A percentile compares a stretch with the other conserved stretches of the same genome.
These are phyloP conservation scores for Colletotrichum sp. DNA, from an alignment of 2,329 filamentous ascomycete species.

Conservation along the genomic window DNA sequence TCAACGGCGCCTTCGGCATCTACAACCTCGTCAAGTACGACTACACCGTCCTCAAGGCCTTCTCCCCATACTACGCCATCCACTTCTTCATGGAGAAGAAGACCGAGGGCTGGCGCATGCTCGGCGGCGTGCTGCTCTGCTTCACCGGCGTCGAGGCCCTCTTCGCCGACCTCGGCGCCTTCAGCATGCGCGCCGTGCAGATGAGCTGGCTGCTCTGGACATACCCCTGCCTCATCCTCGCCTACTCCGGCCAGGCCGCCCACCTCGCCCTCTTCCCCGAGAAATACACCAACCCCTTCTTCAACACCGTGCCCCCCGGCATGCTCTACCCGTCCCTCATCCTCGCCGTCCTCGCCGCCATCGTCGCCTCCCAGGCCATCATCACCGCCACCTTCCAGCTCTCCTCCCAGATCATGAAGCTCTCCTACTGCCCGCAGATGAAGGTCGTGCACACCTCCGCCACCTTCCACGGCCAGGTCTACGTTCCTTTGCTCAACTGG, in stretches of 20 bases:
- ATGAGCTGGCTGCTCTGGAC: constrained; percentile 73
- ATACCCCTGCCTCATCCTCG: constrained; percentile 69
- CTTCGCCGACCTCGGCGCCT: constrained; percentile 80
- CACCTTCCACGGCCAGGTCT: constrained; percentile 75
- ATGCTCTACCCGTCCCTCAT: constrained; percentile 72
- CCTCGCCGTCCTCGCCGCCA: constrained; percentile 71
- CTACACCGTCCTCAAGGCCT: constrained; percentile 59
- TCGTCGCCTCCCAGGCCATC: constrained; percentile 80
- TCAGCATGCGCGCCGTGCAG: constrained; percentile 72
- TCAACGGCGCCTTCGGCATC: constrained; percentile 68
- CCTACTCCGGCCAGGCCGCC: constrained; percentile 77
- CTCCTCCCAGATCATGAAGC: constrained; percentile 73
- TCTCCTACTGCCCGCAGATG: constrained; percentile 77
- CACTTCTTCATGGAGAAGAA: constrained; percentile 64
- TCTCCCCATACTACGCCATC: constrained; percentile 64
- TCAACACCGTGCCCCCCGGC: constrained; percentile 70
- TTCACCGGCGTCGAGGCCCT: constrained; percentile 83
- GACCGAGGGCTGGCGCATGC: constrained; percentile 64
- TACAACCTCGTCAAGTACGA: constrained; percentile 63
- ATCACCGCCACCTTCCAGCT: constrained; percentile 77
- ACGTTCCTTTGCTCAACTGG: constrained; percentile 79
- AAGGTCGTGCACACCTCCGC: constrained; percentile 74
- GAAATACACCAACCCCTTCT: constrained; percentile 76
- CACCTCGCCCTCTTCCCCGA: constrained; percentile 62
- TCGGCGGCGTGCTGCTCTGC: constrained; percentile 74